A percentile compares a stretch with the other conserved stretches of the same genome.
phyloP scores from a whole-genome alignment of 345 rosid genomes.

The Bruguiera sexangula region DNA sequence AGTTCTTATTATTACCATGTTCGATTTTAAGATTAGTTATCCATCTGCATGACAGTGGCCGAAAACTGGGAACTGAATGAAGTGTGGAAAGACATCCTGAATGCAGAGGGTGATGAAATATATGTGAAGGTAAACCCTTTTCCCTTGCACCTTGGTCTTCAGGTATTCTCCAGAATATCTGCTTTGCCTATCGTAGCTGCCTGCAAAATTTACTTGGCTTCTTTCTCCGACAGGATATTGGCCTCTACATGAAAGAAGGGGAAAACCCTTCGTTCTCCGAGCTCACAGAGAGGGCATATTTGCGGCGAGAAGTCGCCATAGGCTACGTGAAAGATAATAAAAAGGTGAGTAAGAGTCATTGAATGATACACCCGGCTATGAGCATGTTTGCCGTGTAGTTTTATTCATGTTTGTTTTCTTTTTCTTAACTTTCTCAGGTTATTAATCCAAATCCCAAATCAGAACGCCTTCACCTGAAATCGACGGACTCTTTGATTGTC shows the following conservation, averaged over 20 bases:
- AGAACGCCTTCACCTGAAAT: constrained; percentile 50
- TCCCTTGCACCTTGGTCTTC: neutral
- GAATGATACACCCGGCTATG: no score
- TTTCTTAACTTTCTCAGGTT: constrained; percentile 45
- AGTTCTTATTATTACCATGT: constrained; percentile 2
- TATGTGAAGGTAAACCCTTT: constrained; percentile 63
- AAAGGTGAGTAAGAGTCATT: constrained; percentile 37
- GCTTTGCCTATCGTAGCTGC: no score
- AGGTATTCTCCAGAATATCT: neutral
- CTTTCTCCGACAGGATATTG: constrained; percentile 51
- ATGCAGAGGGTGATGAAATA: constrained; percentile 95
- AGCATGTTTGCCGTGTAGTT: neutral
- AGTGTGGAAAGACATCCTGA: constrained; percentile 90
- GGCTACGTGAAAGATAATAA: constrained; percentile 74
- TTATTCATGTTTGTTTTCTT: neutral
- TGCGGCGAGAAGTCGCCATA: constrained; percentile 82
- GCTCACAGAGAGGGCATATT: constrained; percentile 71
- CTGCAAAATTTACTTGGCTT: neutral
- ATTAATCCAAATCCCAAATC: constrained; percentile 71
- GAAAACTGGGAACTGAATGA: constrained; percentile 79
- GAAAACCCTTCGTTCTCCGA: constrained; percentile 80
- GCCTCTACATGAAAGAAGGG: constrained; percentile 74
- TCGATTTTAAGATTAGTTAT: constrained; percentile 8
- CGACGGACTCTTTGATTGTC: constrained; percentile 70
- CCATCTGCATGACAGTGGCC: constrained; percentile 50